Evolutionary conservation across 2,329 filamentous ascomycete species (phyloP).

Genomic region (Gaeumannomyces tritici): DNA sequence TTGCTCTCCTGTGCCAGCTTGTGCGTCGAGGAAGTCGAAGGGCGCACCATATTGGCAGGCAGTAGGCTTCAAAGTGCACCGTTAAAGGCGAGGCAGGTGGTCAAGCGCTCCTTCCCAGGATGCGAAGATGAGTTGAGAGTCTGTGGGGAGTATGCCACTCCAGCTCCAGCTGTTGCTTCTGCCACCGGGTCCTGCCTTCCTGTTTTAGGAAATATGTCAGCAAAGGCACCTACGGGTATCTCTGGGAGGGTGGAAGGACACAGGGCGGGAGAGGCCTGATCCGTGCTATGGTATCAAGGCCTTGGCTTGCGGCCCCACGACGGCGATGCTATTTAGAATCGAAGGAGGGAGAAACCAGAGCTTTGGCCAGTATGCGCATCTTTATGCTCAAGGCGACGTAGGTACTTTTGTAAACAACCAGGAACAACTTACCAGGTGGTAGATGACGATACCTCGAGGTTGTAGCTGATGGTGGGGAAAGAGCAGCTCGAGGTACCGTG

Average conservation of each 20-base stretch:
- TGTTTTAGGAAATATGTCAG: neutral
- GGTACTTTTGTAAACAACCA: neutral
- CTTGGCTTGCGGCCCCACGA: too few relatives aligned
- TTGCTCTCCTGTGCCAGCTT: neutral
- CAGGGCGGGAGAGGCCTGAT: too few relatives aligned
- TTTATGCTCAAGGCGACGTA: too few relatives aligned
- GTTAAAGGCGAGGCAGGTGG: neutral
- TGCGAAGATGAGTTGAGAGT: too few relatives aligned
- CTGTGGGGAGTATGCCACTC: neutral
- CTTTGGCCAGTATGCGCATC: too few relatives aligned
- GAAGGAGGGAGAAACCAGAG: too few relatives aligned
- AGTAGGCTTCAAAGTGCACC: neutral
- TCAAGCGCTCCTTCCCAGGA: neutral
- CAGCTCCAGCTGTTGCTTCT: neutral
- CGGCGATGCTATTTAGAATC: too few relatives aligned
- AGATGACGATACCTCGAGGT: neutral
- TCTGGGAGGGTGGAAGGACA: too few relatives aligned
- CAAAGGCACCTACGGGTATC: too few relatives aligned
- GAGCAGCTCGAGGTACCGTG: too few relatives aligned
- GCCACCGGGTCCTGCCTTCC: neutral
- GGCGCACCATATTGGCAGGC: neutral
- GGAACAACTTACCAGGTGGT: neutral
- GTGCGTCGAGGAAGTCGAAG: neutral
- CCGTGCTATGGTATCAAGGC: too few relatives aligned
- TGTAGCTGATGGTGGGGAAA: too few relatives aligned